Conservation (phyloP, 139 green algal species). For the Microglena sp. region DNA sequence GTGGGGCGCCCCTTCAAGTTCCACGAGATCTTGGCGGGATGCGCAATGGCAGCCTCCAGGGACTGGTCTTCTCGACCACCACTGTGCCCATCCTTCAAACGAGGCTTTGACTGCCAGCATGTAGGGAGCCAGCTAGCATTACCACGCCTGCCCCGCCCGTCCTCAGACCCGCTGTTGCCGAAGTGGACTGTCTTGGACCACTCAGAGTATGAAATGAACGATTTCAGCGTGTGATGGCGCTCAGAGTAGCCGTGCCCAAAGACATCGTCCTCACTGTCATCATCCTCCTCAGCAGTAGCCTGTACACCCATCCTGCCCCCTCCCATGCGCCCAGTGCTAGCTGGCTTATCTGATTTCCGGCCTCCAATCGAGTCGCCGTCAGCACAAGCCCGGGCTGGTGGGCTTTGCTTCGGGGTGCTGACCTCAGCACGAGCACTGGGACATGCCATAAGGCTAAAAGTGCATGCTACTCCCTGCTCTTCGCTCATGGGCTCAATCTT, state of each 20-base stretch:
- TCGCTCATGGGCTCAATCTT: not conserved
- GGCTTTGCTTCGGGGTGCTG: not conserved
- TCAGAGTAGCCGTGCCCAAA: conserved; percentile 31
- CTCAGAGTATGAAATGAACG: conserved; percentile 57
- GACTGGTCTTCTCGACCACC: not conserved
- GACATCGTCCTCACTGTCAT: conserved; percentile 5
- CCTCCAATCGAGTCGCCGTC: not conserved
- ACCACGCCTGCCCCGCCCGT: not conserved
- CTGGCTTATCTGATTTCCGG: not conserved
- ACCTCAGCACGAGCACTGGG: not conserved
- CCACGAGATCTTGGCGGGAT: not conserved
- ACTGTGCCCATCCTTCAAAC: not conserved
- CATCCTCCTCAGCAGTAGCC: conserved; percentile 1
- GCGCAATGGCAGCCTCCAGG: not conserved
- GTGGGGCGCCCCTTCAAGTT: not conserved
- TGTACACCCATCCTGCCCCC: not conserved
- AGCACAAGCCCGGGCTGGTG: not conserved
- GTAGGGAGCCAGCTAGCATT: conserved; percentile 1
- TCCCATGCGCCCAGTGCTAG: not conserved
- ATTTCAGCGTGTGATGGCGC: conserved; percentile 49
- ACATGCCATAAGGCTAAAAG: not conserved
- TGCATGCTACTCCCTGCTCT: not conserved
- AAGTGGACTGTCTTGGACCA: conserved; percentile 66
- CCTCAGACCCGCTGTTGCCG: not conserved
- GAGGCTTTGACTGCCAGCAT: not conserved